A percentile compares a stretch with the other conserved stretches of the same genome.
Conservation (phyloP, 345 rosid species). For the Stellera chamaejasme region DNA sequence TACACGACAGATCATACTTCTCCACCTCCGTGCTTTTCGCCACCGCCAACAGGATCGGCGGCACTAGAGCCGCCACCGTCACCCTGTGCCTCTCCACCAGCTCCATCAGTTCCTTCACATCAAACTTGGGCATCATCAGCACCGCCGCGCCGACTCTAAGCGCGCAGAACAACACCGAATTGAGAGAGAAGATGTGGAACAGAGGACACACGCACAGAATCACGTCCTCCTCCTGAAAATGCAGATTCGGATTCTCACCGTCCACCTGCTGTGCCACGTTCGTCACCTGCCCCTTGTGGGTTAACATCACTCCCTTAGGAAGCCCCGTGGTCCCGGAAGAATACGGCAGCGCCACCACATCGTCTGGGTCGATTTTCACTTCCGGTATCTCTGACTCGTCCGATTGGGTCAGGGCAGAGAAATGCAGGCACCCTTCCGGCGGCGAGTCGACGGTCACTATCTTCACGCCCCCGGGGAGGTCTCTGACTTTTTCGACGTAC, state of each 20-base stretch:
- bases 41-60: constrained; percentile 46
- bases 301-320: constrained; percentile 74
- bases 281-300: constrained; percentile 55
- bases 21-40: constrained; percentile 34
- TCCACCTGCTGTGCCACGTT: constrained; percentile 66
- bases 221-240: constrained; percentile 44
- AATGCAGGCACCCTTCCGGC: constrained; percentile 34
- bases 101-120: constrained; percentile 30
- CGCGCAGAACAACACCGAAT: constrained; percentile 41
- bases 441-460: constrained; percentile 34
- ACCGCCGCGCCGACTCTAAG: constrained; percentile 61
- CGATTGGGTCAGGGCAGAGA: constrained; percentile 29
- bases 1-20: constrained; percentile 44
- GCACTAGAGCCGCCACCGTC: constrained; percentile 53
- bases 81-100: constrained; percentile 41
- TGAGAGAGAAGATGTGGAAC: constrained; percentile 53
- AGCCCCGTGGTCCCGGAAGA: constrained; percentile 77
- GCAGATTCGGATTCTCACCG: constrained; percentile 64
- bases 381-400: constrained; percentile 31
- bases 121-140: constrained; percentile 58
- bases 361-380: constrained; percentile 35
- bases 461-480: constrained; percentile 27
- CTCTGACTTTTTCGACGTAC: constrained; percentile 35
- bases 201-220: constrained; percentile 46
- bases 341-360: constrained; percentile 61